phyloP scores from a whole-genome alignment of 768 basidiomycete species.

The Leucosporidium scottii region DNA sequence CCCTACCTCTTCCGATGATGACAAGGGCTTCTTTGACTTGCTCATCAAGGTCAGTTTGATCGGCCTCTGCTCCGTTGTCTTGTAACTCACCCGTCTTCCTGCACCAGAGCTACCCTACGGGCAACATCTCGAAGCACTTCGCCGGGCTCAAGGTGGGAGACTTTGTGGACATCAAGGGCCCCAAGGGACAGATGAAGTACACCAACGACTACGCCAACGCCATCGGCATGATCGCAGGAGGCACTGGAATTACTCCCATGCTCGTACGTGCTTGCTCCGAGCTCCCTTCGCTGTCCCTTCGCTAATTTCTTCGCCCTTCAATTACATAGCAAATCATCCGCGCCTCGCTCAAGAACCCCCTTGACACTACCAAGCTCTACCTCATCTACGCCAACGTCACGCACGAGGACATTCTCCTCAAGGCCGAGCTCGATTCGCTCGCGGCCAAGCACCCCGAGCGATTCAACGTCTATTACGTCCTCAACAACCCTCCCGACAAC shows the following conservation, averaged over 20 bases:
- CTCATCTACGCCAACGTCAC: constrained; percentile 97
- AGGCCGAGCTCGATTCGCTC: constrained; percentile 75
- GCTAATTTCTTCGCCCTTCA: not conserved
- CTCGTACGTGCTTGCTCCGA: constrained; percentile 44
- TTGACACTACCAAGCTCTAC: constrained; percentile 69
- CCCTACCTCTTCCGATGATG: constrained; percentile 86
- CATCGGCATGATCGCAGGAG: constrained; percentile 95
- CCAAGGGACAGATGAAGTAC: constrained; percentile 91
- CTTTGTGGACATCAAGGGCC: constrained; percentile 83
- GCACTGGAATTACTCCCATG: constrained; percentile 99
- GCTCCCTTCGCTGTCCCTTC: not conserved
- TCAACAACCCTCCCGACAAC: constrained; percentile 79
- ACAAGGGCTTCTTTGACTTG: constrained; percentile 85
- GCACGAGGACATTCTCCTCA: constrained; percentile 83
- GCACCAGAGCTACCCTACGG: constrained; percentile 82
- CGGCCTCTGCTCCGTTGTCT: not conserved
- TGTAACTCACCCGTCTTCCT: not conserved
- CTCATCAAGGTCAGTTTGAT: constrained; percentile 71
- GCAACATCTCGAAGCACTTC: constrained; percentile 88
- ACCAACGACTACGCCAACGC: constrained; percentile 61
- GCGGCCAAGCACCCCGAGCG: constrained; percentile 55
- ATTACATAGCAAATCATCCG: constrained; percentile 68
- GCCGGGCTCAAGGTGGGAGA: constrained; percentile 77
- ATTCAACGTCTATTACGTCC: constrained; percentile 79
- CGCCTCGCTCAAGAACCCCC: constrained; percentile 80